These are phyloP conservation scores for Pisolithus marmoratus DNA, from an alignment of 768 basidiomycete species.

Conservation along the genomic window DNA sequence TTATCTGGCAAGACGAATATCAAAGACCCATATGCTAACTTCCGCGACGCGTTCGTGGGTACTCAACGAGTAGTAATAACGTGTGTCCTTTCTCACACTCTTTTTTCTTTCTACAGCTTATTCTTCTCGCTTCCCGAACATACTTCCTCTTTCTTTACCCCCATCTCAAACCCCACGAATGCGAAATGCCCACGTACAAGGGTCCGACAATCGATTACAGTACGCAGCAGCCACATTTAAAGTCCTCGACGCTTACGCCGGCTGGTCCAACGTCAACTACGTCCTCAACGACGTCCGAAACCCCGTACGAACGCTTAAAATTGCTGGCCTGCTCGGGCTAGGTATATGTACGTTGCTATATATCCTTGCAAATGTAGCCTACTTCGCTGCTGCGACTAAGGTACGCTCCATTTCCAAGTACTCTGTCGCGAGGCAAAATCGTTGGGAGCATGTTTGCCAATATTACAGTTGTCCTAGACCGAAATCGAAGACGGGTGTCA, in stretches of 20 bases:
- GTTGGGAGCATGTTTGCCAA: too few relatives aligned
- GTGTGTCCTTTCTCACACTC: slow-evolving; percentile 14
- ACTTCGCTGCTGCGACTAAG: slow-evolving; percentile 38
- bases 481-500: slow-evolving; percentile 45
- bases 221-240: slow-evolving; percentile 60
- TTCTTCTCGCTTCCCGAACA: neutral
- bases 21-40: slow-evolving; percentile 52
- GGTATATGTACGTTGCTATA: slow-evolving; percentile 50
- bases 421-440: neutral
- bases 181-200: too few relatives aligned
- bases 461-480: slow-evolving; percentile 15
- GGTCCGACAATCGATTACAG: slow-evolving; percentile 21
- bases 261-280: slow-evolving; percentile 55
- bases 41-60: slow-evolving; percentile 51
- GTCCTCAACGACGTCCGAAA: slow-evolving; percentile 57
- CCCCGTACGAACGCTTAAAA: slow-evolving; percentile 55
- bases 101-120: neutral
- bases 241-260: slow-evolving; percentile 42
- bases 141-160: neutral
- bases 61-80: slow-evolving; percentile 46
- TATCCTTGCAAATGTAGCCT: slow-evolving; percentile 52
- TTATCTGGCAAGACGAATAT: slow-evolving; percentile 53
- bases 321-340: slow-evolving; percentile 54
- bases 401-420: slow-evolving; percentile 3
- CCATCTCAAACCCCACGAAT: too few relatives aligned